phyloP scores from a whole-genome alignment of 768 basidiomycete species.

The Polyporus arcularius region DNA sequence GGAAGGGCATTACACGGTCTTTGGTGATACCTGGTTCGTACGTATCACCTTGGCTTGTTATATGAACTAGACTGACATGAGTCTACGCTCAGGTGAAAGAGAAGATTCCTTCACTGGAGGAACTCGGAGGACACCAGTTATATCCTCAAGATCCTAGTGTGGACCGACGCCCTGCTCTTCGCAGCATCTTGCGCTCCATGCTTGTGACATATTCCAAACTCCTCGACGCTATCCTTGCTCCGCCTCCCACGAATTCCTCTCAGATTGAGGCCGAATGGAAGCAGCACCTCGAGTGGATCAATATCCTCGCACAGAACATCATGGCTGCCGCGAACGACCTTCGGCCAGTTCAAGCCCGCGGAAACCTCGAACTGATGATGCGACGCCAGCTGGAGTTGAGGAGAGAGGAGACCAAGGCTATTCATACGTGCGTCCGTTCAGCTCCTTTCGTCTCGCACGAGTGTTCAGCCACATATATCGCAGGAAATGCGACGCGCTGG shows the following conservation, averaged over 20 bases:
- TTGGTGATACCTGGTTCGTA: constrained; percentile 91
- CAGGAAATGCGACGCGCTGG: constrained; percentile 74
- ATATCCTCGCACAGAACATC: constrained; percentile 78
- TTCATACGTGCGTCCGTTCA: constrained; percentile 62
- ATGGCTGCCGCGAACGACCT: constrained; percentile 90
- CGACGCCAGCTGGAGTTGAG: constrained; percentile 73
- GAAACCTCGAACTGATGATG: constrained; percentile 83
- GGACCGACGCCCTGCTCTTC: constrained; percentile 80
- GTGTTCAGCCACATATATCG: not conserved
- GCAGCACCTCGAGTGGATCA: constrained; percentile 78
- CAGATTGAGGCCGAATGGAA: constrained; percentile 65
- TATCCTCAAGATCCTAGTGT: constrained; percentile 72
- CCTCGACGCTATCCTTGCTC: constrained; percentile 63
- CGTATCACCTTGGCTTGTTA: constrained; percentile 30
- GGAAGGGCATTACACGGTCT: constrained; percentile 78
- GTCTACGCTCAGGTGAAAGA: constrained; percentile 66
- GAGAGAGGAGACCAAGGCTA: constrained; percentile 63
- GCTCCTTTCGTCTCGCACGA: not conserved
- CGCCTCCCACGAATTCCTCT: constrained; percentile 58
- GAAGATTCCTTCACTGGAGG: constrained; percentile 77
- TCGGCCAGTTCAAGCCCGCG: constrained; percentile 83
- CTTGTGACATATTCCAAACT: constrained; percentile 79
- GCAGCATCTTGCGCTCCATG: constrained; percentile 72
- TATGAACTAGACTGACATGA: constrained; percentile 14
- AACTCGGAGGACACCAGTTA: constrained; percentile 77